phyloP scores from a whole-genome alignment of 305 asterid genomes.

The Petunia hybrid region DNA sequence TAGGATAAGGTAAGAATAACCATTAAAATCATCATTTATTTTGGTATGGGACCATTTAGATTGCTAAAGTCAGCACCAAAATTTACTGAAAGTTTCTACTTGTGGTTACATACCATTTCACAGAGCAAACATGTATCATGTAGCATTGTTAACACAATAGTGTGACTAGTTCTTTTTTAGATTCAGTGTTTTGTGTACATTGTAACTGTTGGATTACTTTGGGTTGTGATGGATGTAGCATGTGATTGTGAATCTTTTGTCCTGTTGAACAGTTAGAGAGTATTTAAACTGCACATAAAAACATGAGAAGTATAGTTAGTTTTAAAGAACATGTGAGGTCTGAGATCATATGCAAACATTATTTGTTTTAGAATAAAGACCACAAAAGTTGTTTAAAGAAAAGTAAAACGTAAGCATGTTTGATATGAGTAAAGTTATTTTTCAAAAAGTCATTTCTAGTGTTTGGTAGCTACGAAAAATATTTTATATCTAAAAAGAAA shows the following conservation, averaged over 20 bases:
- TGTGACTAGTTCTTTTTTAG: constrained; percentile 25
- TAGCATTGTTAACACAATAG: not conserved
- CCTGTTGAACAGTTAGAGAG: not conserved
- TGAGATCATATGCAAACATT: not conserved
- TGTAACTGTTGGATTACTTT: constrained; percentile 10
- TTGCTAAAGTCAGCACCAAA: not conserved
- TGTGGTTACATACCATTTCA: constrained; percentile 17
- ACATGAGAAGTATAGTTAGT: not conserved
- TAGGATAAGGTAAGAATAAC: constrained; percentile 30
- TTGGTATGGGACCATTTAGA: constrained; percentile 16
- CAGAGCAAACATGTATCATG: constrained; percentile 29
- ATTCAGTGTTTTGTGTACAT: constrained; percentile 16
- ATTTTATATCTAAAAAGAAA: too few species aligned
- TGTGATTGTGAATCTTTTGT: not conserved
- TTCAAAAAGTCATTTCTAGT: too few species aligned
- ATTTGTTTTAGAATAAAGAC: too few species aligned
- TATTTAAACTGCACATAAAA: not conserved
- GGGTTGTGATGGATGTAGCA: not conserved
- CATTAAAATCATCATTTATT: constrained; percentile 27
- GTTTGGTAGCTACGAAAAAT: too few species aligned
- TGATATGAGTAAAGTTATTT: too few species aligned
- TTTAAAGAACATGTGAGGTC: not conserved
- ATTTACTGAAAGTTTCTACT: too few species aligned
- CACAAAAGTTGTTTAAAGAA: too few species aligned
- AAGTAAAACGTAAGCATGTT: not conserved